Base-by-base conservation (phyloP, 495 filamentous ascomycete genomes). In the Gamarada debralockiae region DNA sequence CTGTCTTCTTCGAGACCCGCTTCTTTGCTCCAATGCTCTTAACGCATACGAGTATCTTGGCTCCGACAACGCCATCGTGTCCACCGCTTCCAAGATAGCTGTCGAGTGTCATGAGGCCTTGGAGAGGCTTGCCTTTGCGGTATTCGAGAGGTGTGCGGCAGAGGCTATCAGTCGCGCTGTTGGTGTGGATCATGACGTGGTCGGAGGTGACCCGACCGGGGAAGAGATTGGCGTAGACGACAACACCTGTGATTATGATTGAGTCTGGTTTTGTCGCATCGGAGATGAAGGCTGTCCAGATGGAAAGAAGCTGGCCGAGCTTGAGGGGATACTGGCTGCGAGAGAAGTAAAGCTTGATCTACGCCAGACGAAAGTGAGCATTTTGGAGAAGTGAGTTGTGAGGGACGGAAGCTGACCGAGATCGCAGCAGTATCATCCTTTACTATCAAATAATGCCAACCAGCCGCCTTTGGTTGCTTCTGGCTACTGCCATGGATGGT, bases 381-480 rank as follows among this genome's bases (percentile, higher is more conserved):
- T 36, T 22, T 0, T 9, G 20, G 12, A 38, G 9, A 27, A 33
- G 33, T n/a, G 18, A 38, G 7, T 12, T 27, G 5, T 22, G 2
- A 3, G 36, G 22, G 33, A 36, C 13, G 12, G 25, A 6, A 18
- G 53, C 67, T 29, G 62, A 85, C 83, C 6, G 70, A 73, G 39
- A 84, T 67, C 10, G 72, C 73, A 3, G 76, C 84, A 20, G 73
- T 75, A 48, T 80, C 68, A 65, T 87, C 84, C 50, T 75, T 78
- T 1, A 86, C 56, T 43, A 77, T 68, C 15, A 85, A 49, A 31
- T 76, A 77, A 38, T 82, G 67, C 61, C 71, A 80, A 0, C 80
- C 79, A 43, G 40, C 54, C 8, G 57, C 52, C 20, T 59, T 67
- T 15, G 53, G 34, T 29, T 60, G 52, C 25, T 58, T 57, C 10